Evolutionary conservation across 805 yeast genomes (phyloP), one percentile per base, ranked within the genome.

Genomic region (Starmera quercuum): DNA sequence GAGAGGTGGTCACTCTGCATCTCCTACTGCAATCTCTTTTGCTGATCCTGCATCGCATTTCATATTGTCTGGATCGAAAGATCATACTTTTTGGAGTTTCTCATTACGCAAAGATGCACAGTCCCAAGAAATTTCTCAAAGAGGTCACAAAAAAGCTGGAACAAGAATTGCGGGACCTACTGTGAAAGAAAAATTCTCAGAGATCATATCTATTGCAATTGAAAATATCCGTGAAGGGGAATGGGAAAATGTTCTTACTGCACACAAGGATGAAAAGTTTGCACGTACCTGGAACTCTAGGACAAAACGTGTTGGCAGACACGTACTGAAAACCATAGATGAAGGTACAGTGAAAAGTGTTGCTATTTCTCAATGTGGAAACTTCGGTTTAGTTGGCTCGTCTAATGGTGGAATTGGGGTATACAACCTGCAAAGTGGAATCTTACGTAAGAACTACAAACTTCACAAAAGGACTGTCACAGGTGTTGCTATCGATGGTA

Each of bases 1-100:
- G 1, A 74, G 98, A 53, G 97, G 97, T 48, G 99, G 99, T n/a
- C 98, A 92, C 56, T 76, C 95, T 4, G 81, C 83, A 20, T 95
- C 98, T 4, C 94, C 97, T 3, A 68, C 81, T 0, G 53, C 74
- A 5, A 75, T 92, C 26, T 63, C 65, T 17, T 92, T 92, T 58
- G 84, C 94, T 5, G 82, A 83, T 46, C 77, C 75, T 32, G 76
- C 76, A 30, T 77, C 95, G 3, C 98, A 94, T 58, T 84, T 77
- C 56, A 52, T 94, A 9, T 68, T 84, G 34, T 84, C 95, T 33
- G 94, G 94, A 2, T 84, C 97, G 0, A 71, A 78, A 42, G 98
- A 92, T 59, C 70, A 73, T 47, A 71, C 95, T 2, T 69, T 94
- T 46, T 92, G 97, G 97, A 71, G 76, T 7, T 90, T 92, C 49